Base-by-base conservation (phyloP, 768 basidiomycete genomes). In the Lentinula detonsa region DNA sequence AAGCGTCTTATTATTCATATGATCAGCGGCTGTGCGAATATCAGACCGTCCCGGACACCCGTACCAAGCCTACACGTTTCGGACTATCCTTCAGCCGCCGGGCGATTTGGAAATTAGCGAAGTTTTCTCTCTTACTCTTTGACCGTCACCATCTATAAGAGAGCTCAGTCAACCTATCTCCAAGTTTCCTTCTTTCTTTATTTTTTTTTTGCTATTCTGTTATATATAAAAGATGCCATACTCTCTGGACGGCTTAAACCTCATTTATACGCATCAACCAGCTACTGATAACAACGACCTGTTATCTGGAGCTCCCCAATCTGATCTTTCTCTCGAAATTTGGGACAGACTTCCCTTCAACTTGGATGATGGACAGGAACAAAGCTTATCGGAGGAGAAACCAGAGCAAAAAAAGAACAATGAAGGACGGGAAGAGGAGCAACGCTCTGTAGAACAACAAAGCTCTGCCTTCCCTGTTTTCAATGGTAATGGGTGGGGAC, bases 261-360 rank as follows among this genome's bases (percentile, higher is more conserved):
- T 92, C 73, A 80, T 94, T 59, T 85, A 87, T 50, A 80, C 86
- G 46, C 66, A 74, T 18, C 73, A 74, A 37, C 70, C 73, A n/a
- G 66, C 77, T 15, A 66, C 75, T 7, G 78, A 81, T 65, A 67
- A 72, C 35, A 82, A 85, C 68, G 86, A 90, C 62, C 77, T 90
- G 31, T 81, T 91, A 64, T 74, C 83, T 0, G 77, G 84, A 0
- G 57, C 43, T 15, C 82, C 57, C 31, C 89, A 84, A 68, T 85
- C 87, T 10, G 92, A 94, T 74, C 79, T 93, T 59, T 78, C 80
- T n/a, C 57, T 59, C 35, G 56, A 57, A 21, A 77, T 94, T 57
- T 94, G 93, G 93, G 88, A 90, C 15, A 87, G 90, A 72, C 78
- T 93, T 60, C 74, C 85, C 4, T 94, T 94, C 70, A 85, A 91